Base-by-base conservation (phyloP, 2,329 filamentous ascomycete species). In the Fusarium sp. region DNA sequence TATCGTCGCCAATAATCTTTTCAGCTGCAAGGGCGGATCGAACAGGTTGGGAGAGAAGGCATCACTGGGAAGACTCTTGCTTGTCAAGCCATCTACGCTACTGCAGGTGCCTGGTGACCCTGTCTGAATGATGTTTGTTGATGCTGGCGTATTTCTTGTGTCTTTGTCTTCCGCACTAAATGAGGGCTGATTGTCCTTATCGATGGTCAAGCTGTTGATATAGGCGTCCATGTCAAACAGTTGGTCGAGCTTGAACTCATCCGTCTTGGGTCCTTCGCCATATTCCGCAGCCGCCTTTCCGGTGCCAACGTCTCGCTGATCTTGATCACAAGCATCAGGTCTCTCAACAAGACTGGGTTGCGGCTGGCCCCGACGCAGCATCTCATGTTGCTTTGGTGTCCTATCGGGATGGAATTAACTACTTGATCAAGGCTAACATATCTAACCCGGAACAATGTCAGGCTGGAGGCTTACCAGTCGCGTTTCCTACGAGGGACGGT, bases 401-500 rank as follows among this genome's bases (percentile, higher is more conserved):
- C 23, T 23, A 23, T 23, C 27, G 9, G 28, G 8, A 7, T 46
- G 34, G 3, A 23, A 23, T 23, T 23, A 23, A 23, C 23, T 23
- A 23, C 23, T 23, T 23, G 23, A 23, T 23, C 23, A 23, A 23
- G 23, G 4, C 23, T 23, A 23, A 23, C 23, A 23, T 23, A 23
- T 23, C 23, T 23, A 23, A 23, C 3, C 23, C 23, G 23, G 23
- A 23, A 23, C 23, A 23, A 23, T 23, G 3, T 23, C 23, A 23
- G 23, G 23, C 23, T 23, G 4, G 23, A 23, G 3, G 4, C 23
- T 23, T 66, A 67, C 64, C 65, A 50, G 23, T 55, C 56, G 12
- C 60, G 39, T 34, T 51, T 56, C 34, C 57, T 58, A 16, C 47
- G 31, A 27, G 54, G 40, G 16, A 68, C 44, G 15, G 48, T 46